Percentiles rank a stretch among this genome's conserved stretches.
These are phyloP conservation scores for Apiotrichum gamsii DNA, from an alignment of 1,284 basidiomycete species.

Conservation along the genomic window DNA sequence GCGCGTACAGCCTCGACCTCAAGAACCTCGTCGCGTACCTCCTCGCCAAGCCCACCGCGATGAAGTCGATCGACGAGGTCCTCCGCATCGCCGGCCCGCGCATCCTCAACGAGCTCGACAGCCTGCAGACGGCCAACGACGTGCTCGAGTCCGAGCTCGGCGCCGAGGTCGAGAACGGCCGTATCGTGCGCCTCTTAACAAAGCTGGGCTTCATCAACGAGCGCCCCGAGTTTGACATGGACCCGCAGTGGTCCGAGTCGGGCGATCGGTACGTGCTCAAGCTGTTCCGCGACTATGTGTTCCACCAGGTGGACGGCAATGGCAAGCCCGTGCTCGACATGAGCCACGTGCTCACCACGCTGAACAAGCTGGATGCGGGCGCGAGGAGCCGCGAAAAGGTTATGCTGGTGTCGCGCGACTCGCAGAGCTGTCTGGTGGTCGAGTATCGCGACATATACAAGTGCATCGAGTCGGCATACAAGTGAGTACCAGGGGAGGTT, in stretches of 20 bases:
- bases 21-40: slow-evolving; percentile 74
- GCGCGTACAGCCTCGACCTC: slow-evolving; percentile 73
- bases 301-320: slow-evolving; percentile 90
- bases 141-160: slow-evolving; percentile 75
- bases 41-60: slow-evolving; percentile 61
- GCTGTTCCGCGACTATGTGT: slow-evolving; percentile 96
- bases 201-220: slow-evolving; percentile 99
- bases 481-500: slow-evolving; percentile 36
- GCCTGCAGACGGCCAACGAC: slow-evolving; percentile 73
- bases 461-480: slow-evolving; percentile 75
- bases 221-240: slow-evolving; percentile 93
- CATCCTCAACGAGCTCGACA: slow-evolving; percentile 75
- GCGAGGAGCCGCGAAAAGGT: slow-evolving; percentile 76
- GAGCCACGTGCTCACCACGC: slow-evolving; percentile 78
- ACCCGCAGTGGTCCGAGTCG: slow-evolving; percentile 94
- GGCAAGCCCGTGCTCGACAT: slow-evolving; percentile 86
- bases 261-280: slow-evolving; percentile 97
- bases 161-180: slow-evolving; percentile 91
- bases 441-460: slow-evolving; percentile 87
- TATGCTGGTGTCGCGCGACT: slow-evolving; percentile 81
- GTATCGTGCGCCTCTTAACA: slow-evolving; percentile 82
- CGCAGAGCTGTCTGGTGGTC: slow-evolving; percentile 89
- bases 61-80: slow-evolving; percentile 68
- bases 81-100: slow-evolving; percentile 71
- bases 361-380: slow-evolving; percentile 60